These are phyloP conservation scores for Funneliformis geosporum DNA, from an alignment of 192 early-diverging fungal species.

Conservation along the genomic window DNA sequence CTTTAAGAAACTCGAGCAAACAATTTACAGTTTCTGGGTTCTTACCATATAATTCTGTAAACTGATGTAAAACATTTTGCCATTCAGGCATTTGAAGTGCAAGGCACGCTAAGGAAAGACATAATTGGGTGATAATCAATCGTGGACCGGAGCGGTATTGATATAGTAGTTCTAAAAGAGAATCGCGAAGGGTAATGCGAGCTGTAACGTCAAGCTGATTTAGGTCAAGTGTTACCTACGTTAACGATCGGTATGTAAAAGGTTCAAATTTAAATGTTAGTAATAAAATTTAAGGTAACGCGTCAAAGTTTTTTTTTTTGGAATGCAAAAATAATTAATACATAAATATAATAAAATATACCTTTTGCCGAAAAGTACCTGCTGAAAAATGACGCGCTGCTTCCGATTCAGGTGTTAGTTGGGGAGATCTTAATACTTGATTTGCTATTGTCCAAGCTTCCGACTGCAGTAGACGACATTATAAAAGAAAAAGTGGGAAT, in stretches of 20 bases:
- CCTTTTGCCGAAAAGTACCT: conserved; percentile 88
- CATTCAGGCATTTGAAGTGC: conserved; percentile 80
- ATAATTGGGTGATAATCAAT: conserved; percentile 77
- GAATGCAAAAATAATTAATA: background rate
- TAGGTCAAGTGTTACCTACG: conserved; percentile 77
- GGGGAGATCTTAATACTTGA: conserved; percentile 59
- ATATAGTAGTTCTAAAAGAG: conserved; percentile 71
- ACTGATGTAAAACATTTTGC: conserved; percentile 75
- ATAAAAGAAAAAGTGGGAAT: conserved; percentile 21
- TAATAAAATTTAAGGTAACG: background rate
- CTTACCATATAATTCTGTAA: conserved; percentile 69
- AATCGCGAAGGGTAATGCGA: conserved; percentile 71
- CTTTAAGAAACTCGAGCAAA: conserved; percentile 79
- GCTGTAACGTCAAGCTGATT: conserved; percentile 68
- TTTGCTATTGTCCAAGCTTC: conserved; percentile 84
- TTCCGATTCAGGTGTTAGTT: conserved; percentile 35
- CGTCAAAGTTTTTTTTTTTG: background rate
- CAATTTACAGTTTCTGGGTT: conserved; percentile 61
- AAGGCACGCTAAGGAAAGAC: conserved; percentile 79
- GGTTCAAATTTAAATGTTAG: background rate
- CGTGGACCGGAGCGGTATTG: conserved; percentile 57
- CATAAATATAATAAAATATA: conserved; percentile 26
- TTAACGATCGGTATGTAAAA: conserved; percentile 1
- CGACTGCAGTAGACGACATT: conserved; percentile 45
- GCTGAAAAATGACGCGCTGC: conserved; percentile 80